Percentiles rank a stretch among this genome's conserved stretches.
phyloP scores from a whole-genome alignment of 208 protist genomes.

The Naegleria gruberi region DNA sequence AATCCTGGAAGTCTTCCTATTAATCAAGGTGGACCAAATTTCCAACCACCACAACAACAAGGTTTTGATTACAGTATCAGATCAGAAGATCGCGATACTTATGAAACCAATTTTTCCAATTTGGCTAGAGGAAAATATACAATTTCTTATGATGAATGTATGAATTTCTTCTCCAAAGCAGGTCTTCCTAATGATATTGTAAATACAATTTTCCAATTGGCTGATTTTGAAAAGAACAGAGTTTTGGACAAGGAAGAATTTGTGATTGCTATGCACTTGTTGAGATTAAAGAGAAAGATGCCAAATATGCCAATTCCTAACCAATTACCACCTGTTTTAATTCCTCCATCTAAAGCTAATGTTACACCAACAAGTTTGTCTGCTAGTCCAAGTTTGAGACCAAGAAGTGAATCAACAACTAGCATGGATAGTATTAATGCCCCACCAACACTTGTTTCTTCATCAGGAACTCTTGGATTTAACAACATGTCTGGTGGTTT shows the following conservation, averaged over 20 bases:
- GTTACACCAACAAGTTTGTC: not conserved
- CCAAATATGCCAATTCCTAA: not conserved
- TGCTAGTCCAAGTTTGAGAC: not conserved
- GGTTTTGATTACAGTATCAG: not conserved
- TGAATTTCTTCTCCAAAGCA: not conserved
- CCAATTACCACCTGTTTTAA: not conserved
- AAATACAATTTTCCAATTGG: not conserved
- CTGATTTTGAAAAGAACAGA: conserved; percentile 11
- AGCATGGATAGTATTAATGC: not conserved
- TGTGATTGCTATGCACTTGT: conserved; percentile 5
- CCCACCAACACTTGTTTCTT: not conserved
- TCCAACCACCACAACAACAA: not conserved
- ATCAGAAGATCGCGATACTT: not conserved
- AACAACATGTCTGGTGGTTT: not conserved
- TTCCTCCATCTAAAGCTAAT: not conserved
- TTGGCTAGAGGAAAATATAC: not conserved
- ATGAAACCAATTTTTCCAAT: not conserved
- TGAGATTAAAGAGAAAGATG: conserved; percentile 10
- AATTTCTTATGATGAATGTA: not conserved
- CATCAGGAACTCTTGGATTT: not conserved
- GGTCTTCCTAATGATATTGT: not conserved
- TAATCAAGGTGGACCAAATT: not conserved
- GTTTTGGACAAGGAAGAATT: conserved; percentile 9
- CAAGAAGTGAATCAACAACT: not conserved
- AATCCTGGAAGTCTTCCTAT: not conserved